These are phyloP conservation scores for Candida ficus DNA, from an alignment of 805 yeast genomes.

Conservation along the genomic window DNA sequence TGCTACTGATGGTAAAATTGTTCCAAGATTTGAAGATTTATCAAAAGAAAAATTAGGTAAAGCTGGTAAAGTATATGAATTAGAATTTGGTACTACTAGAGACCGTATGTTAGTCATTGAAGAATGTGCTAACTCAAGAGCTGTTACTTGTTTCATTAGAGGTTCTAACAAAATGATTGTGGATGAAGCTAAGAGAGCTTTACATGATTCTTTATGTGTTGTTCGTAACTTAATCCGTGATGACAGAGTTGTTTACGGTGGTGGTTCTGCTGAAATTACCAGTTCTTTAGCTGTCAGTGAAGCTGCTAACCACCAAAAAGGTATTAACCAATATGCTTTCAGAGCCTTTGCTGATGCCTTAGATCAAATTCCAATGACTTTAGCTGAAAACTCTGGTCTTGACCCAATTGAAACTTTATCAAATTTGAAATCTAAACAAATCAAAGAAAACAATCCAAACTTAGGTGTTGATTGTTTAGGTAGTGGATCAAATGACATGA, in stretches of 20 bases:
- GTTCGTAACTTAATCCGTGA: slow-evolving; percentile 93
- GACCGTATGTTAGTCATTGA: slow-evolving; percentile 95
- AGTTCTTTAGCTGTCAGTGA: slow-evolving; percentile 88
- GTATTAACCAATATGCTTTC: slow-evolving; percentile 97
- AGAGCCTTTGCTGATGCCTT: slow-evolving; percentile 90
- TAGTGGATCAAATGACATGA: slow-evolving; percentile 86
- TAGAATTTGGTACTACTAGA: slow-evolving; percentile 93
- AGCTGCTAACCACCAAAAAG: slow-evolving; percentile 89
- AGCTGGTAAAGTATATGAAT: slow-evolving; percentile 80
- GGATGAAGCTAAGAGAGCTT: slow-evolving; percentile 93
- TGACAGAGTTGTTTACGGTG: slow-evolving; percentile 95
- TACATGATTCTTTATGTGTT: slow-evolving; percentile 95
- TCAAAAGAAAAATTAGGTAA: slow-evolving; percentile 75
- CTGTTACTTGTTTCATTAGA: slow-evolving; percentile 88
- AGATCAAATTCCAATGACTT: slow-evolving; percentile 87
- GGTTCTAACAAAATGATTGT: slow-evolving; percentile 98
- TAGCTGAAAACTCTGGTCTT: slow-evolving; percentile 96
- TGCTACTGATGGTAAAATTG: slow-evolving; percentile 96
- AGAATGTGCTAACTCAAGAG: slow-evolving; percentile 78
- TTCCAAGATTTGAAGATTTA: slow-evolving; percentile 94
- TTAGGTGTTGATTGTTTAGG: slow-evolving; percentile 95
- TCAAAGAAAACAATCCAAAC: slow-evolving; percentile 59
- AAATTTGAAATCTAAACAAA: slow-evolving; percentile 76
- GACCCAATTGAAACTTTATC: slow-evolving; percentile 91
- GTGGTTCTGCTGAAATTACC: slow-evolving; percentile 96